Percentiles rank a stretch among this genome's conserved stretches.
phyloP scores from a whole-genome alignment of 2,329 filamentous ascomycete genomes.

The Pseudogymnoascus sp. region DNA sequence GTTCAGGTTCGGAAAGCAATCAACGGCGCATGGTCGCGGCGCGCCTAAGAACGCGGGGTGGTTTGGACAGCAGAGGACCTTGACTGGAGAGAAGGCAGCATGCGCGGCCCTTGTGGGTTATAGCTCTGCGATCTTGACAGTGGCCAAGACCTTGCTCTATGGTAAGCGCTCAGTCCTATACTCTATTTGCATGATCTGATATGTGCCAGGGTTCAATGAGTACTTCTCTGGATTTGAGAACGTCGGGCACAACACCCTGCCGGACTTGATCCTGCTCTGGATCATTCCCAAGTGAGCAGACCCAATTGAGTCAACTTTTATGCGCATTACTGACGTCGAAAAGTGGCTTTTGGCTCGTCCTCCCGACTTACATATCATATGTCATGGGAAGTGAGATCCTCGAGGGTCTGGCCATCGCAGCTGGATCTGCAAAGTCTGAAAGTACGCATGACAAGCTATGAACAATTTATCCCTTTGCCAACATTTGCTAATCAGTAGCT shows the following conservation, averaged over 20 bases:
- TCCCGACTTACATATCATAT: constrained; percentile 56
- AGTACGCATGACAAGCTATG: not conserved
- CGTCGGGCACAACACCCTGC: constrained; percentile 53
- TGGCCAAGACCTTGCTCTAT: constrained; percentile 62
- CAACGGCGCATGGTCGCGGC: constrained; percentile 23
- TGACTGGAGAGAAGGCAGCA: constrained; percentile 45
- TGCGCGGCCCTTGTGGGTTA: constrained; percentile 53
- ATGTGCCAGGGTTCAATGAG: constrained; percentile 48
- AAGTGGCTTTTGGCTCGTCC: constrained; percentile 57
- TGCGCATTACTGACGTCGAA: constrained; percentile 17
- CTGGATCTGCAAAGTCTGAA: constrained; percentile 17
- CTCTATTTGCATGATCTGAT: constrained; percentile 10
- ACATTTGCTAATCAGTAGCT: not conserved
- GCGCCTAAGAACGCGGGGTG: constrained; percentile 34
- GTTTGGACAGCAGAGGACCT: constrained; percentile 41
- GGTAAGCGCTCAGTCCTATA: constrained; percentile 38
- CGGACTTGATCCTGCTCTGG: constrained; percentile 50
- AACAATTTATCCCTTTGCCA: not conserved
- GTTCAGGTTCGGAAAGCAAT: constrained; percentile 33
- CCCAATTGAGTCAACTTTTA: not conserved
- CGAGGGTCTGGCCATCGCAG: constrained; percentile 45
- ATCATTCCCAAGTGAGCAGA: constrained; percentile 57
- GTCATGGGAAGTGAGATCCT: constrained; percentile 54
- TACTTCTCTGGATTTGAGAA: constrained; percentile 52
- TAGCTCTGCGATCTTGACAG: constrained; percentile 52